These are phyloP conservation scores for Alternaria alternata DNA, from an alignment of 2,329 filamentous ascomycete genomes.

Conservation along the genomic window DNA sequence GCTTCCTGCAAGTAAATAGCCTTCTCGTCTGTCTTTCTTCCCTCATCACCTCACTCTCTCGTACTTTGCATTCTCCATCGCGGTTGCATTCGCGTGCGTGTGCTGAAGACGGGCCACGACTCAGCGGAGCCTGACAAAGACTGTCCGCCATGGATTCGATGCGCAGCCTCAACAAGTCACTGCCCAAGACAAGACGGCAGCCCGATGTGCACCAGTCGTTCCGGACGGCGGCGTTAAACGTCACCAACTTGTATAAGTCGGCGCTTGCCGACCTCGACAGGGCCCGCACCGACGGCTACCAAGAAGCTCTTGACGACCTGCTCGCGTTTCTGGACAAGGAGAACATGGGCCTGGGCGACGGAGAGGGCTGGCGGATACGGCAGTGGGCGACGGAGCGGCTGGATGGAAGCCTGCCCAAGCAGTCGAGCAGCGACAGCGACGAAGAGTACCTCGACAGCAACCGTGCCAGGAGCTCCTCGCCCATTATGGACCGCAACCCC, in stretches of 20 bases:
- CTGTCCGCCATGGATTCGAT: conserved; percentile 49
- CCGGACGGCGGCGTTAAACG: conserved; percentile 88
- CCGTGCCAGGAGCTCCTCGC: conserved; percentile 66
- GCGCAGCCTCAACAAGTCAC: conserved; percentile 52
- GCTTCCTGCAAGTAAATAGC: conserved; percentile 15
- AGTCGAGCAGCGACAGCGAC: conserved; percentile 69
- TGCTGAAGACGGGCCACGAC: conserved; percentile 8
- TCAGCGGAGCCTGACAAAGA: conserved; percentile 9
- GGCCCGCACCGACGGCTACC: conserved; percentile 83
- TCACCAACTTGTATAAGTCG: conserved; percentile 95
- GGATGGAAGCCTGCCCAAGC: conserved; percentile 66
- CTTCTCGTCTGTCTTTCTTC: conserved; percentile 2
- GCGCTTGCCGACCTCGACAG: conserved; percentile 80
- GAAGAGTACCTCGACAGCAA: conserved; percentile 71
- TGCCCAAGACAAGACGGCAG: conserved; percentile 48
- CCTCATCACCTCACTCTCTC: not conserved
- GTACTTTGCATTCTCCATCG: conserved; percentile 1
- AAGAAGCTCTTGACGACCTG: conserved; percentile 91
- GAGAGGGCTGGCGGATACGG: conserved; percentile 74
- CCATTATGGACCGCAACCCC: conserved; percentile 62
- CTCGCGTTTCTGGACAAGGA: conserved; percentile 85
- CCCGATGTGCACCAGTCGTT: conserved; percentile 80
- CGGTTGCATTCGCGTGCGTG: not conserved
- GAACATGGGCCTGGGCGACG: conserved; percentile 78
- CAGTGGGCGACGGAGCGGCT: conserved; percentile 75